Percentiles rank a stretch among this genome's conserved stretches.
phyloP scores from a whole-genome alignment of 2,329 filamentous ascomycete genomes.

The Arachnomyces sp. region DNA sequence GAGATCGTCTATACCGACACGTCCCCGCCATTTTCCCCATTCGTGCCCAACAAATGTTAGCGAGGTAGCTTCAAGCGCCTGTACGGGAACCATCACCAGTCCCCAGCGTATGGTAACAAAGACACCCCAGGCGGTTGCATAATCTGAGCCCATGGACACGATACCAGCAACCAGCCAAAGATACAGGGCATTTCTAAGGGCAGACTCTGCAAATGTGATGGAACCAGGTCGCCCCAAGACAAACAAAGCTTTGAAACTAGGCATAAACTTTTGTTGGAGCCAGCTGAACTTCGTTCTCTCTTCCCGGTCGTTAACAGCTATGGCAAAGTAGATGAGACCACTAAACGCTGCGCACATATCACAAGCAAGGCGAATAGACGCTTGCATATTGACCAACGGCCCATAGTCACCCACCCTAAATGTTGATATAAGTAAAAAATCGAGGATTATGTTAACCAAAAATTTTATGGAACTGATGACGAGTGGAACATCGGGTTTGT shows the following conservation, averaged over 20 bases:
- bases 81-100: constrained; percentile 65
- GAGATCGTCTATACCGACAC: constrained; percentile 21
- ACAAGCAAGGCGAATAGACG: constrained; percentile 55
- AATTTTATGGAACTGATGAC: constrained; percentile 60
- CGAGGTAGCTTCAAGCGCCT: constrained; percentile 58
- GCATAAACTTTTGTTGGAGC: constrained; percentile 19
- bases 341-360: constrained; percentile 48
- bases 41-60: constrained; percentile 59
- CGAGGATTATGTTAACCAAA: constrained; percentile 58
- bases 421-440: constrained; percentile 58
- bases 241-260: constrained; percentile 39
- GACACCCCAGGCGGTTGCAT: constrained; percentile 65
- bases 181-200: constrained; percentile 61
- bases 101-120: constrained; percentile 71
- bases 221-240: constrained; percentile 51
- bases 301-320: constrained; percentile 28
- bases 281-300: constrained; percentile 9
- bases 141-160: constrained; percentile 54
- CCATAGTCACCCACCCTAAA: constrained; percentile 51
- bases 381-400: constrained; percentile 59
- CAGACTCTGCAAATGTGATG: constrained; percentile 57
- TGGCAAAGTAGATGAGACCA: constrained; percentile 56
- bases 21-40: constrained; percentile 50
- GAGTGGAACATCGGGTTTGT: constrained; percentile 62
- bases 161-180: constrained; percentile 63